Evolutionary conservation across 331 rosid species (phyloP).

Genomic region (Cydonia oblonga): DNA sequence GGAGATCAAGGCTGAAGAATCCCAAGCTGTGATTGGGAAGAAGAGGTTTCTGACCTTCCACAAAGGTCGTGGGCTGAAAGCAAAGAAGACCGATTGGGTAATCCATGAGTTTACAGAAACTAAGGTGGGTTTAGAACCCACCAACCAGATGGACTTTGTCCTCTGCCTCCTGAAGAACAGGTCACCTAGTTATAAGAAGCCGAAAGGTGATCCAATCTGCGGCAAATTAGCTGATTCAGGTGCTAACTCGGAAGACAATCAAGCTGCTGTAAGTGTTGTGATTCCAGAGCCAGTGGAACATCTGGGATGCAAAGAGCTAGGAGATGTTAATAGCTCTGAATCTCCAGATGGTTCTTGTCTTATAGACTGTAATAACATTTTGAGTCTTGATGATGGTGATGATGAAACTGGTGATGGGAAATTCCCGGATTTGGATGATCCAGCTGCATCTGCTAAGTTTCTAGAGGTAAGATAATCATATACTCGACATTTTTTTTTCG

Average conservation of each 20-base stretch:
- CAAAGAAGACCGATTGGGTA: no score
- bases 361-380: not conserved
- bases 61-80: no score
- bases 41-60: no score
- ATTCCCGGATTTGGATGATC: not conserved
- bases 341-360: not conserved
- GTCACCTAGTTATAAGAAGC: not conserved
- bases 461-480: not conserved
- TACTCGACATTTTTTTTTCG: not conserved
- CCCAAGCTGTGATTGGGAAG: no score
- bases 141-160: no score
- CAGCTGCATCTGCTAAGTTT: not conserved
- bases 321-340: not conserved
- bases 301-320: not conserved
- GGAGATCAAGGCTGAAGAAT: no score
- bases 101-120: not conserved
- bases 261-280: not conserved
- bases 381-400: not conserved
- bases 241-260: not conserved
- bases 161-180: slow-evolving; percentile 3
- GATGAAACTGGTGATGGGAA: not conserved
- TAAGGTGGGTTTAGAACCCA: not conserved
- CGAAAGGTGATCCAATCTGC: not conserved
- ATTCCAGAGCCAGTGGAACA: not conserved
- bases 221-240: not conserved